Evolutionary conservation across 805 yeast genomes (phyloP).

Genomic region (Ogataea zsoltii): DNA sequence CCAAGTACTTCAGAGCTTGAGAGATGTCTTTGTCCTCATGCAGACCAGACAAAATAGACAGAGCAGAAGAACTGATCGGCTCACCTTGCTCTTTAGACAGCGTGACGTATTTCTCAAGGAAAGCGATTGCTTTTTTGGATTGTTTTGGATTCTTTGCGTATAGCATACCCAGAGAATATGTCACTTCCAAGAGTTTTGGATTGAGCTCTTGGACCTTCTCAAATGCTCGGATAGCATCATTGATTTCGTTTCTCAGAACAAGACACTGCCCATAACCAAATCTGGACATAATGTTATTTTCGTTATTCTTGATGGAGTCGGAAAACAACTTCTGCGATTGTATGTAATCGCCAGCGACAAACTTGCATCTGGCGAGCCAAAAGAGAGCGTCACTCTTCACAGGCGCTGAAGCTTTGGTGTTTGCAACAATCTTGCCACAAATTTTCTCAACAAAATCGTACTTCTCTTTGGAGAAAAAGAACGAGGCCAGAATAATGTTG

Average conservation of each 20-base stretch:
- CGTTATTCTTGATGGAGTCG: slow-evolving; percentile 67
- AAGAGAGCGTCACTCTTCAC: slow-evolving; percentile 64
- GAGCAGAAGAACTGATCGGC: slow-evolving; percentile 62
- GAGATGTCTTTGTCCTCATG: slow-evolving; percentile 66
- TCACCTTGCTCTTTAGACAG: slow-evolving; percentile 59
- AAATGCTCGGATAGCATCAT: slow-evolving; percentile 84
- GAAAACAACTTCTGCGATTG: slow-evolving; percentile 72
- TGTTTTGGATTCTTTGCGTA: slow-evolving; percentile 50
- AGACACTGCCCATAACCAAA: slow-evolving; percentile 88
- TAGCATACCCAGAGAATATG: slow-evolving; percentile 72
- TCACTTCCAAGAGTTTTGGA: slow-evolving; percentile 72
- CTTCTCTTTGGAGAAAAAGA: slow-evolving; percentile 68
- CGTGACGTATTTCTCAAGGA: slow-evolving; percentile 70
- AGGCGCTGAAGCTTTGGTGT: slow-evolving; percentile 38
- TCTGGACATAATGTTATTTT: slow-evolving; percentile 64
- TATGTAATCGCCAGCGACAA: slow-evolving; percentile 57
- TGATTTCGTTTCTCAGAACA: slow-evolving; percentile 66
- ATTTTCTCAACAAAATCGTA: slow-evolving; percentile 57
- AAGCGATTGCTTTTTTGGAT: slow-evolving; percentile 54
- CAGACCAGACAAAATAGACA: slow-evolving; percentile 65
- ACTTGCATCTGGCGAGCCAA: slow-evolving; percentile 85
- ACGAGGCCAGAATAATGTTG: slow-evolving; percentile 66
- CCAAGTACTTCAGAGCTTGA: slow-evolving; percentile 64
- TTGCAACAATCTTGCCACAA: slow-evolving; percentile 48
- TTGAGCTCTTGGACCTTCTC: slow-evolving; percentile 68